These are phyloP conservation scores for Komagataella pastoris DNA, from an alignment of 805 yeast species.

Conservation along the genomic window DNA sequence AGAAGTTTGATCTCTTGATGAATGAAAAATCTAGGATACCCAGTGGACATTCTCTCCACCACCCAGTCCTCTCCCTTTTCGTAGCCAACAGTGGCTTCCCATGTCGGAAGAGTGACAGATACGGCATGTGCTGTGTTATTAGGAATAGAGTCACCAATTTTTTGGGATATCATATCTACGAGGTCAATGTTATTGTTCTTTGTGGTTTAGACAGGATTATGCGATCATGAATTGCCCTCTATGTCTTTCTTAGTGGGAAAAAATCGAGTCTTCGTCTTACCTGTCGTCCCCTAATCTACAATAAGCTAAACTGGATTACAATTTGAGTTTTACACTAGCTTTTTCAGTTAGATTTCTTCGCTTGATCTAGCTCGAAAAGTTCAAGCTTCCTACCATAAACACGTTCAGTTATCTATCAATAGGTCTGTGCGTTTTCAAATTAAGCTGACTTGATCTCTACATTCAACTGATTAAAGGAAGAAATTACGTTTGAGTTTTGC, in stretches of 20 bases:
- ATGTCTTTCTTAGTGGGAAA: no score
- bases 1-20: slow-evolving; percentile 50
- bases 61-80: slow-evolving; percentile 85
- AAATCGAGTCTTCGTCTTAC: no score
- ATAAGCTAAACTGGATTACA: not conserved
- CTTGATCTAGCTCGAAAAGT: not conserved
- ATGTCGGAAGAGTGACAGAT: slow-evolving; percentile 87
- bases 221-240: not conserved
- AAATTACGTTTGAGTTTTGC: not conserved
- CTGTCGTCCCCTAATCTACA: no score
- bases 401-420: not conserved
- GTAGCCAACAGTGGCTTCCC: slow-evolving; percentile 88
- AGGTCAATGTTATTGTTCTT: not conserved
- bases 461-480: not conserved
- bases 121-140: slow-evolving; percentile 87
- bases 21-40: slow-evolving; percentile 80
- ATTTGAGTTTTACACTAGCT: not conserved
- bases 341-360: no score
- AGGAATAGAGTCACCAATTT: slow-evolving; percentile 78
- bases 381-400: no score
- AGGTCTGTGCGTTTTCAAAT: not conserved
- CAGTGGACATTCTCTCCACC: slow-evolving; percentile 62
- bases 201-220: not conserved
- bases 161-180: slow-evolving; percentile 18
- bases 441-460: not conserved